Conservation (phyloP, 805 yeast genomes). For the Saccharomycopsis oosterbeekiorum region DNA sequence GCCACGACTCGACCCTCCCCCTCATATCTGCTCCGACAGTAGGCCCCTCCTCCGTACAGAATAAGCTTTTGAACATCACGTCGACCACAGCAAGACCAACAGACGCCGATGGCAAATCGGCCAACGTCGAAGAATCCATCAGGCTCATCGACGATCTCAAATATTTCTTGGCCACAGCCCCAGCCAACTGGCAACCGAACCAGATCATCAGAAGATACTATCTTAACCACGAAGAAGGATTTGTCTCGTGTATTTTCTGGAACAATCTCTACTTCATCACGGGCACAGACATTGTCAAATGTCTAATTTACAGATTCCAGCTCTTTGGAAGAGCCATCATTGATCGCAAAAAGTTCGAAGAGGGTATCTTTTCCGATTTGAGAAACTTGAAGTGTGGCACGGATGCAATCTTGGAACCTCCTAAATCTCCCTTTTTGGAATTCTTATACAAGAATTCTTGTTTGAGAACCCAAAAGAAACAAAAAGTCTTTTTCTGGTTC, state of each 20-base stretch:
- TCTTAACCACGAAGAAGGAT: conserved; percentile 80
- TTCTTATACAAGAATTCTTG: conserved; percentile 81
- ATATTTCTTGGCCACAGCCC: conserved; percentile 85
- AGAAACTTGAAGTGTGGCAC: conserved; percentile 77
- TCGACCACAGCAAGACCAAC: not conserved
- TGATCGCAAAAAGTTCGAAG: conserved; percentile 92
- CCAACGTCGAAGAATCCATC: conserved; percentile 39
- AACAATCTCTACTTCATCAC: conserved; percentile 81
- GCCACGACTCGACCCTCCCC: not conserved
- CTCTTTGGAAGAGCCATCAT: conserved; percentile 79
- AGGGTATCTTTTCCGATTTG: conserved; percentile 87
- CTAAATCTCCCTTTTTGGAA: conserved; percentile 74
- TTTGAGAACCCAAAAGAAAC: conserved; percentile 89
- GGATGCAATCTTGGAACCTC: conserved; percentile 80
- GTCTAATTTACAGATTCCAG: conserved; percentile 78
- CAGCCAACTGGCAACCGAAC: conserved; percentile 85
- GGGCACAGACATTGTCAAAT: conserved; percentile 92
- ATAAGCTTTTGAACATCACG: not conserved
- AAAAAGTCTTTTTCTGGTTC: conserved; percentile 94
- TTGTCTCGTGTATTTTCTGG: conserved; percentile 91
- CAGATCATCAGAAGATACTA: conserved; percentile 82
- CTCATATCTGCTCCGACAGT: not conserved
- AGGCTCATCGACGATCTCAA: conserved; percentile 67
- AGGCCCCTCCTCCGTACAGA: not conserved
- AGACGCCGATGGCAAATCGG: not conserved